Conservation (phyloP, 352 stramenopile genomes). For the Phytophthora citricola region DNA sequence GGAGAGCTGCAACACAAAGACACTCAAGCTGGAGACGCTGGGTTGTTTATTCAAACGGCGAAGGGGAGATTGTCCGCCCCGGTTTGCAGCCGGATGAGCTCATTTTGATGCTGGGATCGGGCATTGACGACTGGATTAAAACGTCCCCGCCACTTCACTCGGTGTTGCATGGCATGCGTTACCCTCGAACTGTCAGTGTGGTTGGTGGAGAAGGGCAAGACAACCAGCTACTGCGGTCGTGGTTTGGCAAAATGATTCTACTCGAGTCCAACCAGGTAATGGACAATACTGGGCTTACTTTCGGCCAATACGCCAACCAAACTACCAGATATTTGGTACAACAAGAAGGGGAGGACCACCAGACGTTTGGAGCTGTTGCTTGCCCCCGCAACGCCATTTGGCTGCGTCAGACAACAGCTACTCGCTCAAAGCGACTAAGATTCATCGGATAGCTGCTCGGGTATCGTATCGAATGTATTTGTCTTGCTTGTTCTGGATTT, state of each 20-base stretch:
- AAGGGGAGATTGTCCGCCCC: constrained; percentile 61
- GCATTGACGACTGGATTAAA: constrained; percentile 75
- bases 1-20: constrained; percentile 48
- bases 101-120: constrained; percentile 82
- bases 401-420: constrained; percentile 58
- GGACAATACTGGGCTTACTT: constrained; percentile 64
- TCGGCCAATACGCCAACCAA: constrained; percentile 59
- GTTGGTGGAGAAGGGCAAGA: constrained; percentile 32
- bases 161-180: constrained; percentile 81
- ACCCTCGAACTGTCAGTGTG: constrained; percentile 55
- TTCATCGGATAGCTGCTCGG: too few relatives aligned
- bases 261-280: constrained; percentile 54
- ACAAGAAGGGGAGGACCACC: constrained; percentile 32
- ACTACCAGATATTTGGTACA: constrained; percentile 63
- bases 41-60: constrained; percentile 68
- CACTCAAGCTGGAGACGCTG: constrained; percentile 66
- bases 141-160: constrained; percentile 59
- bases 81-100: constrained; percentile 74
- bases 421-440: constrained; percentile 52
- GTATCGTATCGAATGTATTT: too few relatives aligned
- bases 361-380: constrained; percentile 50
- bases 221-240: constrained; percentile 61
- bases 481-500: too few relatives aligned
- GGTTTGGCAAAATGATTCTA: constrained; percentile 77
- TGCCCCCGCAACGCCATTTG: constrained; percentile 56